Percentiles rank a stretch among this genome's conserved stretches.
Evolutionary conservation across 2,329 filamentous ascomycete genomes (phyloP).

Genomic region (Colletotrichum brevisporum): DNA sequence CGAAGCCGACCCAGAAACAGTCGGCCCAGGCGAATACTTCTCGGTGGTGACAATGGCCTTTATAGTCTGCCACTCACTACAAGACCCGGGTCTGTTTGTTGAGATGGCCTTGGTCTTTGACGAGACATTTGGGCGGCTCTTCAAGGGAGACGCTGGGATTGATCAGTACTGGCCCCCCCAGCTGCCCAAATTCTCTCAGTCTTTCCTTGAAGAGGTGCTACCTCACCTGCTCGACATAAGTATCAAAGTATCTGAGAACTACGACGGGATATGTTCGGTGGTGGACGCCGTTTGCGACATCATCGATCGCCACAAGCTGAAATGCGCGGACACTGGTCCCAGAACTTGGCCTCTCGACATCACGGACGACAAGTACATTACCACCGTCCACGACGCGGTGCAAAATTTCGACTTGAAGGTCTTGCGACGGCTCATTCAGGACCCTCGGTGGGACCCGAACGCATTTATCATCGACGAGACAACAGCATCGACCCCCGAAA

Average conservation of each 20-base stretch:
- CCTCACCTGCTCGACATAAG: conserved; percentile 15
- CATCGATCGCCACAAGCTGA: not conserved
- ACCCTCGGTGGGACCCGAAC: conserved; percentile 39
- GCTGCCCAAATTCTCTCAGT: not conserved
- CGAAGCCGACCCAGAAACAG: not conserved
- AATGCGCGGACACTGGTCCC: too few relatives aligned
- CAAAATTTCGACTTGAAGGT: conserved; percentile 5
- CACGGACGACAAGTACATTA: not conserved
- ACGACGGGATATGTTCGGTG: not conserved
- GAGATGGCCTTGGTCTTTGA: conserved; percentile 2
- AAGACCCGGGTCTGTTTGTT: not conserved
- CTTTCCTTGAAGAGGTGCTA: conserved; percentile 11
- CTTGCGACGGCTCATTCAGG: conserved; percentile 29
- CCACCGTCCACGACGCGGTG: conserved; percentile 11
- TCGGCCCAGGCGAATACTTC: conserved; percentile 14
- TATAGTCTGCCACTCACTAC: conserved; percentile 16
- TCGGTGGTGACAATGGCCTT: conserved; percentile 34
- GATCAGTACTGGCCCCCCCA: conserved; percentile 16
- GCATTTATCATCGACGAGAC: not conserved
- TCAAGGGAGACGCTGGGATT: conserved; percentile 11
- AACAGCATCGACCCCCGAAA: not conserved
- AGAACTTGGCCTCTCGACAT: not conserved
- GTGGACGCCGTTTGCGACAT: conserved; percentile 11
- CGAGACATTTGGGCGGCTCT: conserved; percentile 10
- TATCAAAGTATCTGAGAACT: not conserved